A percentile compares a stretch with the other conserved stretches of the same genome.
Evolutionary conservation across 257 asterid species (phyloP).

Genomic region (Solanum medicagineum): DNA sequence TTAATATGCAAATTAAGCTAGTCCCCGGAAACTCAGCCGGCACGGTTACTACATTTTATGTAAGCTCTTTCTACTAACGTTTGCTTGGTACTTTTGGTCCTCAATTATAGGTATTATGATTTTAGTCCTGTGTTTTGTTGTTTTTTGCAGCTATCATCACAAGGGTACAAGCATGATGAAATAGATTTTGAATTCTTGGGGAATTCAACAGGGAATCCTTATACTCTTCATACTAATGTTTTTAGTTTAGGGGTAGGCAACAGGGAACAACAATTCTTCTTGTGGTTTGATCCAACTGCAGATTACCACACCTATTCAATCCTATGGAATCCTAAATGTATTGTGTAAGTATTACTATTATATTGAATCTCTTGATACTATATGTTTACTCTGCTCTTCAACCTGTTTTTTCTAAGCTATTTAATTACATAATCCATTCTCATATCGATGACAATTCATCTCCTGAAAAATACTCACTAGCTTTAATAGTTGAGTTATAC

Average conservation of each 20-base stretch:
- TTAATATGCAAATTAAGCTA: constrained; percentile 74
- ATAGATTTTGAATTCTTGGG: constrained; percentile 85
- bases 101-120: background rate
- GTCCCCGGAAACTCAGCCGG: constrained; percentile 80
- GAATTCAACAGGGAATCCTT: constrained; percentile 70
- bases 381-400: no score
- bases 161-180: constrained; percentile 71
- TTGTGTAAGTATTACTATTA: constrained; percentile 32
- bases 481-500: background rate
- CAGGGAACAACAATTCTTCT: constrained; percentile 71
- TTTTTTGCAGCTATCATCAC: constrained; percentile 42
- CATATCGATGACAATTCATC: background rate
- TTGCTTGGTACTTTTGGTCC: background rate
- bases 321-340: constrained; percentile 67
- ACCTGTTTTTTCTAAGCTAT: background rate
- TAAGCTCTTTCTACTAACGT: constrained; percentile 6
- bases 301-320: constrained; percentile 78
- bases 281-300: constrained; percentile 83
- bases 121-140: background rate
- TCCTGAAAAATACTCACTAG: background rate
- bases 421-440: background rate
- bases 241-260: constrained; percentile 67
- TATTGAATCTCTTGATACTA: background rate
- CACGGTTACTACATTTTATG: constrained; percentile 84
- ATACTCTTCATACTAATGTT: constrained; percentile 77